A percentile compares a stretch with the other conserved stretches of the same genome.
Conservation (phyloP, 2,329 filamentous ascomycete genomes). For the Hypoxylon sp. region DNA sequence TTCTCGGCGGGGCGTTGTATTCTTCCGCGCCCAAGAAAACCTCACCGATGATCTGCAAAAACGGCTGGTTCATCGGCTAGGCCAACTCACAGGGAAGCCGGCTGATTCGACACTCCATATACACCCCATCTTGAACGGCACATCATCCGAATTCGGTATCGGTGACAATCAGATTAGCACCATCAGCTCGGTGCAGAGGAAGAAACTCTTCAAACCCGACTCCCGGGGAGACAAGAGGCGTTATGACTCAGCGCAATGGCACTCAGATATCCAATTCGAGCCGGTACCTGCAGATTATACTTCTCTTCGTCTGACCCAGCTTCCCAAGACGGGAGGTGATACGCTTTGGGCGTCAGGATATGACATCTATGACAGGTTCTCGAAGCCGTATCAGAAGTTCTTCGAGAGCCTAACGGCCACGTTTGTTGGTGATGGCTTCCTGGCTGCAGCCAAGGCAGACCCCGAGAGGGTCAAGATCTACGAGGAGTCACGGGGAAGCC, state of each 20-base stretch:
- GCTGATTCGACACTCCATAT: slow-evolving; percentile 71
- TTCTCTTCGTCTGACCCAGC: slow-evolving; percentile 68
- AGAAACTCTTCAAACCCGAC: slow-evolving; percentile 56
- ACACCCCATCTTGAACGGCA: slow-evolving; percentile 70
- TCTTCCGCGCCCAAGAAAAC: slow-evolving; percentile 73
- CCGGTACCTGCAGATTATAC: slow-evolving; percentile 72
- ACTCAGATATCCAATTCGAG: slow-evolving; percentile 73
- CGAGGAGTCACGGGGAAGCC: slow-evolving; percentile 55
- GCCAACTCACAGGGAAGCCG: slow-evolving; percentile 72
- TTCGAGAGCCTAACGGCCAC: slow-evolving; percentile 67
- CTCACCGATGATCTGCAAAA: slow-evolving; percentile 73
- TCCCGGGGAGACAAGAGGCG: slow-evolving; percentile 52
- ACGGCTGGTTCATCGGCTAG: slow-evolving; percentile 70
- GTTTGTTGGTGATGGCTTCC: slow-evolving; percentile 59
- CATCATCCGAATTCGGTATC: slow-evolving; percentile 65
- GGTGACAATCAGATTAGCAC: slow-evolving; percentile 70
- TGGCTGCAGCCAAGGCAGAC: slow-evolving; percentile 52
- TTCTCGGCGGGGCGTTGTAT: slow-evolving; percentile 74
- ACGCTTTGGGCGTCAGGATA: slow-evolving; percentile 76
- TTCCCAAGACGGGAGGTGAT: slow-evolving; percentile 70
- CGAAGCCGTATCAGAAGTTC: slow-evolving; percentile 64
- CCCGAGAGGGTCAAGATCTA: slow-evolving; percentile 54
- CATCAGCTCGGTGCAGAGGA: slow-evolving; percentile 68
- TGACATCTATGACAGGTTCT: slow-evolving; percentile 71
- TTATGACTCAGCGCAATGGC: slow-evolving; percentile 64